These are phyloP conservation scores for Phialocephala sp. DNA, from an alignment of 2,329 filamentous ascomycete genomes.

Conservation along the genomic window DNA sequence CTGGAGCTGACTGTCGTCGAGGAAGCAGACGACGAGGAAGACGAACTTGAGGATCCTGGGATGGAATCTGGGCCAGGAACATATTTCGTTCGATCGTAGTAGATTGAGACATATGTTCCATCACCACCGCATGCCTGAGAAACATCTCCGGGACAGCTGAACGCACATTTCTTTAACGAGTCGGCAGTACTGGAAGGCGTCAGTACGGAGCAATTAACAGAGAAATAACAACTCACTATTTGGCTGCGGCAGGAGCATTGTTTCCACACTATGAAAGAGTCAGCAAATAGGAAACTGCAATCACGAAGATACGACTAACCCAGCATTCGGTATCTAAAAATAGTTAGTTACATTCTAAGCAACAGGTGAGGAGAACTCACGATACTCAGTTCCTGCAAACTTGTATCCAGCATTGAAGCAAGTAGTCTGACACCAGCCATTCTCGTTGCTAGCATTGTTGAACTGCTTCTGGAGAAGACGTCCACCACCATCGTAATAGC, in stretches of 20 bases:
- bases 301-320: neutral
- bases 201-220: slow-evolving; percentile 6
- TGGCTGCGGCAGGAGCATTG: slow-evolving; percentile 32
- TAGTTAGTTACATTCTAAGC: slow-evolving; percentile 1
- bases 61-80: slow-evolving; percentile 32
- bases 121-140: slow-evolving; percentile 39
- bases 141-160: slow-evolving; percentile 32
- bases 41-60: slow-evolving; percentile 21
- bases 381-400: slow-evolving; percentile 46
- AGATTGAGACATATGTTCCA: slow-evolving; percentile 43
- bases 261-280: slow-evolving; percentile 36
- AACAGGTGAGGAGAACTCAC: slow-evolving; percentile 11
- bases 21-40: slow-evolving; percentile 6
- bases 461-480: slow-evolving; percentile 44
- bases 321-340: slow-evolving; percentile 39
- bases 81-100: slow-evolving; percentile 42
- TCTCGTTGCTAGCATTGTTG: slow-evolving; percentile 42
- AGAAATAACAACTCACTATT: slow-evolving; percentile 30
- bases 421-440: slow-evolving; percentile 44
- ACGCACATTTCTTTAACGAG: slow-evolving; percentile 32
- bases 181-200: slow-evolving; percentile 30
- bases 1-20: slow-evolving; percentile 5
- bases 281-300: neutral
- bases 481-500: slow-evolving; percentile 47
- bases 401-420: slow-evolving; percentile 41